These are phyloP conservation scores for Trametes hirsuta DNA, from an alignment of 1,284 basidiomycete genomes.

Conservation along the genomic window DNA sequence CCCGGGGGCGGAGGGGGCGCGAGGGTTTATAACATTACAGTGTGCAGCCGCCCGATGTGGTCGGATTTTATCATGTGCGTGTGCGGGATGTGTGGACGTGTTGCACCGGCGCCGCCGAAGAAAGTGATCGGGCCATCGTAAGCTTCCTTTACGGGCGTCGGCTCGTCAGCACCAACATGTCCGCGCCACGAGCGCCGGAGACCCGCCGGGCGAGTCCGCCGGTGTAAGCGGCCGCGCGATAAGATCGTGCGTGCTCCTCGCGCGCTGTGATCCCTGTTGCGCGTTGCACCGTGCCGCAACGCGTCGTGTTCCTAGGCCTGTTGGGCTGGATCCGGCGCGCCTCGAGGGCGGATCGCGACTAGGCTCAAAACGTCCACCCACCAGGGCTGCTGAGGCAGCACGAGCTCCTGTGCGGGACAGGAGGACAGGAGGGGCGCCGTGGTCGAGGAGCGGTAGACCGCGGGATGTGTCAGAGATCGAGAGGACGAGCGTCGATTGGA, in stretches of 20 bases:
- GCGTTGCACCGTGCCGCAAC: no score
- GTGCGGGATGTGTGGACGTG: conserved; percentile 4
- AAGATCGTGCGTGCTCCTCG: neutral
- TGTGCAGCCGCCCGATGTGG: neutral
- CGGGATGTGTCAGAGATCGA: neutral
- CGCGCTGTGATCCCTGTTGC: neutral
- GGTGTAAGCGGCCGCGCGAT: neutral
- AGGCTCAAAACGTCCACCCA: no score
- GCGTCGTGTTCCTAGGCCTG: no score
- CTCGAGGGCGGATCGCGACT: no score
- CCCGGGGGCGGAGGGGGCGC: neutral
- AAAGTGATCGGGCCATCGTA: conserved; percentile 11
- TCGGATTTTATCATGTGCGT: conserved; percentile 13
- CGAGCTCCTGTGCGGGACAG: no score
- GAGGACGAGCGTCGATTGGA: neutral
- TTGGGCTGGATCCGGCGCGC: no score
- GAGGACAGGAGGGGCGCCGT: no score
- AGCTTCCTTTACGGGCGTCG: neutral
- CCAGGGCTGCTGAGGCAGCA: no score
- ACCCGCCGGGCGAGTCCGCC: no score
- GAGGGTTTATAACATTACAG: conserved; percentile 3
- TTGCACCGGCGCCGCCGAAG: conserved; percentile 14
- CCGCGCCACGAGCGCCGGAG: neutral
- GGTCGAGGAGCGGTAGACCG: neutral
- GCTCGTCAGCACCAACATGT: conserved; percentile 4